Evolutionary conservation across 192 early-diverging fungal species (phyloP), one percentile per base, ranked within the genome.

Genomic region (Umbelopsis vinacea): DNA sequence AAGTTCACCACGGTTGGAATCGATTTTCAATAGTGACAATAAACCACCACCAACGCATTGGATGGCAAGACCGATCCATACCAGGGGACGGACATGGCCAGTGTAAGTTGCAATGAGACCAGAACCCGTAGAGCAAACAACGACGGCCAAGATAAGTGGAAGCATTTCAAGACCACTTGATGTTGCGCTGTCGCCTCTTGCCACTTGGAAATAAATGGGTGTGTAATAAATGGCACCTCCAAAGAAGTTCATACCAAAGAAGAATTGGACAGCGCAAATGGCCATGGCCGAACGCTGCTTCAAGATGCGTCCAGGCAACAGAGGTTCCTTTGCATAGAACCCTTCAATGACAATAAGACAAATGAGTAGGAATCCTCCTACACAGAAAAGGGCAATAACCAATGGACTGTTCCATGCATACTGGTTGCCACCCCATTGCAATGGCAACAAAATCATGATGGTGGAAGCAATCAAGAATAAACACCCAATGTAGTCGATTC

Each of bases 121-220:
- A 14, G 88, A 81, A 23, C 79, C 53, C 38, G 95, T 88, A 37
- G 88, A 82, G 26, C 88, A 68, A 29, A 93, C 38, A n/a, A 89
- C 87, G n/a, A 91, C 78, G 26, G 85, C 84, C 43, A 93, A 68
- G 45, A 96, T 85, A 15, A 93, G 74, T 3, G 95, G 93, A 46
- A 98, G 78, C 68, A 90, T 76, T 48, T 91, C 83, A 37, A 98
- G 63, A 23, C 94, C 94, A 10, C 91, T 82, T 2, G 76, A 12
- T 6, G 91, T 92, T 4, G 96, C 89, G 45, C 88, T 75, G 23
- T 84, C 75, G 68, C 89, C 89, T 60, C 85, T 78, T n/a, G 93
- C 92, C 46, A 94, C 75, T 66, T 92, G 88, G 74, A 92, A 95
- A 74, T 85, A 95, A 35, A 90, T 21, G 1, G 89, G 84, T 33